These are phyloP conservation scores for Trichoderma sp. DNA, from an alignment of 2,329 filamentous ascomycete genomes.

Conservation along the genomic window DNA sequence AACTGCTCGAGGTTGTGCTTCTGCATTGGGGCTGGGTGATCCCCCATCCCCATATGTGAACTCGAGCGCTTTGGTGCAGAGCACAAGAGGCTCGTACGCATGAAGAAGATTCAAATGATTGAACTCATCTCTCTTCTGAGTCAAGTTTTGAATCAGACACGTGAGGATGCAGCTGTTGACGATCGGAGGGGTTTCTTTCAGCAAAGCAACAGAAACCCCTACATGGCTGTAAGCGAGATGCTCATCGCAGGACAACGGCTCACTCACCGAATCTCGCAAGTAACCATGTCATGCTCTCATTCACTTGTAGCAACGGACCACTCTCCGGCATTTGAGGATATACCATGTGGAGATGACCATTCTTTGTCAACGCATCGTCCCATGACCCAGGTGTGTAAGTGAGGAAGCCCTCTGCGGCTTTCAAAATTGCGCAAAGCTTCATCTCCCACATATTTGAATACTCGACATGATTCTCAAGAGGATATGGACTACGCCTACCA, in stretches of 20 bases:
- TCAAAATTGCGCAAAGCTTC: not conserved
- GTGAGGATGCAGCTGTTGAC: not conserved
- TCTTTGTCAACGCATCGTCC: not conserved
- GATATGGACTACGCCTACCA: not conserved
- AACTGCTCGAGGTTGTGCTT: not conserved
- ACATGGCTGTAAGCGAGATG: not conserved
- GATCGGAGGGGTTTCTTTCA: not conserved
- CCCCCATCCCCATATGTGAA: not conserved
- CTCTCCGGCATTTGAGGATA: not conserved
- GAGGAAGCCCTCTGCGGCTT: not conserved
- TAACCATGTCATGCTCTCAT: not conserved
- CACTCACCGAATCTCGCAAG: slow-evolving; percentile 9
- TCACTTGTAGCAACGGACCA: not conserved
- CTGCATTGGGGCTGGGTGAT: not conserved
- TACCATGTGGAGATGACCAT: not conserved
- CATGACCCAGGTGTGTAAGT: not conserved
- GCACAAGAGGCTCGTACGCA: not conserved
- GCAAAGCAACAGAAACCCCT: not conserved
- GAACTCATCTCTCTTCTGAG: not conserved
- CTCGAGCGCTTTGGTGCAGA: slow-evolving; percentile 4
- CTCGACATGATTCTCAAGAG: not conserved
- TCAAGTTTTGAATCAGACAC: not conserved
- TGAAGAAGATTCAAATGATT: not conserved
- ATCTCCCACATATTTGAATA: slow-evolving; percentile 2
- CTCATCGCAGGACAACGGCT: not conserved